Evolutionary conservation across 108 stramenopile species (phyloP).

Genomic region (Cyclotella choctawhatcheeana): DNA sequence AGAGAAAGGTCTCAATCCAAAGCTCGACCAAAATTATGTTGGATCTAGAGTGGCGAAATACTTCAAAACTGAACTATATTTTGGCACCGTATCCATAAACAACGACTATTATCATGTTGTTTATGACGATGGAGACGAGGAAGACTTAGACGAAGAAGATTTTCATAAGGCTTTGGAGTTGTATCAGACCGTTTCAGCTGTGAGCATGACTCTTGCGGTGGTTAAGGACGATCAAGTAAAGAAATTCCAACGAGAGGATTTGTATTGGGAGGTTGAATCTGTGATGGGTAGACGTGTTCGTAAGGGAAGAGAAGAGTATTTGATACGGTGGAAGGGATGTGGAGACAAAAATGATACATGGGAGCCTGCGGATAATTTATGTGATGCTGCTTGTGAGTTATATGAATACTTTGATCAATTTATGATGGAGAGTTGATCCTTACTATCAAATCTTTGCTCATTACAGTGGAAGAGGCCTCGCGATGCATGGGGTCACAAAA

Average conservation of each 20-base stretch:
- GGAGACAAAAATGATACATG: constrained; percentile 62
- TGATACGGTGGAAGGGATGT: constrained; percentile 69
- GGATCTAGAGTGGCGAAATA: constrained; percentile 9
- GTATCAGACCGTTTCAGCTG: too few relatives aligned
- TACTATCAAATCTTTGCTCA: too few relatives aligned
- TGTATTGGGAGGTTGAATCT: constrained; percentile 52
- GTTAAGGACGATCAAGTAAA: too few relatives aligned
- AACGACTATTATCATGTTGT: background rate
- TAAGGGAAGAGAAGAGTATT: constrained; percentile 55
- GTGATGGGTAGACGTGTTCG: constrained; percentile 41
- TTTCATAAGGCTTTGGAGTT: background rate
- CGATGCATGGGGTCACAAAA: too few relatives aligned
- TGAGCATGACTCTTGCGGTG: too few relatives aligned
- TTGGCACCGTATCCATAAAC: background rate
- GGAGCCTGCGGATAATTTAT: constrained; percentile 67
- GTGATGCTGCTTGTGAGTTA: constrained; percentile 63
- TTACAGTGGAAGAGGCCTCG: too few relatives aligned
- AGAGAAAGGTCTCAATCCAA: too few relatives aligned
- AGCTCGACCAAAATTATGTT: background rate
- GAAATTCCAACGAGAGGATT: too few relatives aligned
- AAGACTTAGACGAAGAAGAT: constrained; percentile 10
- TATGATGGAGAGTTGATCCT: too few relatives aligned
- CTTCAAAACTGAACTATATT: constrained; percentile 2
- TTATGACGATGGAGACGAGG: constrained; percentile 13
- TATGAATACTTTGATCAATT: too few relatives aligned